Percentiles rank a stretch among this genome's conserved stretches.
These are phyloP conservation scores for Phialocephala sp. DNA, from an alignment of 2,329 filamentous ascomycete genomes.

Conservation along the genomic window DNA sequence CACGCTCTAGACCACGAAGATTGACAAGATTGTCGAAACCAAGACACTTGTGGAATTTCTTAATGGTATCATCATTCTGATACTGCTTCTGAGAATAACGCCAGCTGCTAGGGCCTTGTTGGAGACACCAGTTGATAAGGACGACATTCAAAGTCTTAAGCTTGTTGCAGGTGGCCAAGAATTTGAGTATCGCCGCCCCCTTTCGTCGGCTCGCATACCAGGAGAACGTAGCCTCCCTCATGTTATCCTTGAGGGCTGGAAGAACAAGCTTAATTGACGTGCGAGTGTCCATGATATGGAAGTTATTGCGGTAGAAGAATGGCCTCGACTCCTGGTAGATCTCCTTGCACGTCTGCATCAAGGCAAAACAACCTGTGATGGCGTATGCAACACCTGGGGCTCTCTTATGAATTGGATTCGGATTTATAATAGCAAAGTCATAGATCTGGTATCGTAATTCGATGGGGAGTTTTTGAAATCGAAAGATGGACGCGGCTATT, in stretches of 20 bases:
- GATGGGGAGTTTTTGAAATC: slow-evolving; percentile 29
- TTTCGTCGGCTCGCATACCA: slow-evolving; percentile 25
- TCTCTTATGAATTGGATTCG: background rate
- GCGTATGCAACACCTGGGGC: background rate
- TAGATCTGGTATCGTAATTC: slow-evolving; percentile 31
- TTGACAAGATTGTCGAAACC: slow-evolving; percentile 28
- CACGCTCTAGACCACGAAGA: slow-evolving; percentile 28
- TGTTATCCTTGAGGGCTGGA: slow-evolving; percentile 4
- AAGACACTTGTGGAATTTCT: slow-evolving; percentile 26
- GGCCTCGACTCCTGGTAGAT: slow-evolving; percentile 25
- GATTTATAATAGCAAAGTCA: slow-evolving; percentile 20
- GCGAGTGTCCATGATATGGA: slow-evolving; percentile 12
- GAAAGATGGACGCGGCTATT: slow-evolving; percentile 26
- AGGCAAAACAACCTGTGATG: slow-evolving; percentile 15
- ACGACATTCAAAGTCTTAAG: slow-evolving; percentile 18
- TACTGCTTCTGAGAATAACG: no score
- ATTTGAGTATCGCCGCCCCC: slow-evolving; percentile 7
- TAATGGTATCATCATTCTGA: slow-evolving; percentile 18
- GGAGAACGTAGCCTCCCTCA: slow-evolving; percentile 22
- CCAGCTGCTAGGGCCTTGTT: no score
- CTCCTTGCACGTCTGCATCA: slow-evolving; percentile 27
- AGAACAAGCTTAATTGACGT: background rate
- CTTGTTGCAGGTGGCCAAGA: slow-evolving; percentile 15
- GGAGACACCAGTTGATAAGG: no score
- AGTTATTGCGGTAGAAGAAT: slow-evolving; percentile 34